These are phyloP conservation scores for Magnaporthiopsis rhizophila DNA, from an alignment of 2,329 filamentous ascomycete species.

Conservation along the genomic window DNA sequence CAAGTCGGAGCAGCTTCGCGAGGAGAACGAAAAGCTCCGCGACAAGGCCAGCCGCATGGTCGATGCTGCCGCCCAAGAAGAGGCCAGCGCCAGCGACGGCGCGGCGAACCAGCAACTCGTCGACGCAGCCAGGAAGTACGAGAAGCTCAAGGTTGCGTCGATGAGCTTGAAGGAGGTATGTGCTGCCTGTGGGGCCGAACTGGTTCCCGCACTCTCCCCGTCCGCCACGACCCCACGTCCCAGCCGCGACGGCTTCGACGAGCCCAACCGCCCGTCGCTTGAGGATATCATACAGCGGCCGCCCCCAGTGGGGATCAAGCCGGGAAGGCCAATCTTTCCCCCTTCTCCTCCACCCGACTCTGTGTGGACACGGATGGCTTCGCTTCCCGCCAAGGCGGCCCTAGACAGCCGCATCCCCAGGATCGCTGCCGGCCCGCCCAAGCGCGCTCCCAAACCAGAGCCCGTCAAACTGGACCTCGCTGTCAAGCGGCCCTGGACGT, in stretches of 20 bases:
- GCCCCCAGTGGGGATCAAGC: neutral
- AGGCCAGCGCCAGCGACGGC: conserved; percentile 22
- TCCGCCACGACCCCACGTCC: neutral
- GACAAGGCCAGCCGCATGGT: conserved; percentile 30
- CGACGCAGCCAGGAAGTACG: conserved; percentile 39
- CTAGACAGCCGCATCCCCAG: no score
- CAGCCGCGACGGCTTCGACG: neutral
- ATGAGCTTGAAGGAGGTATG: conserved; percentile 49
- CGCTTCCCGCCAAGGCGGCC: neutral
- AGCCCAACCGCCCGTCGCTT: neutral
- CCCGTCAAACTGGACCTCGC: neutral
- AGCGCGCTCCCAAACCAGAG: neutral
- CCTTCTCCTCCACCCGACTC: no score
- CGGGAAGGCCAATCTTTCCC: neutral
- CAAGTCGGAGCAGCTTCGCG: conserved; percentile 36
- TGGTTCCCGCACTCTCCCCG: no score
- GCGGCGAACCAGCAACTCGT: conserved; percentile 28
- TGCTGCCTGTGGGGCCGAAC: neutral
- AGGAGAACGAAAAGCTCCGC: conserved; percentile 39
- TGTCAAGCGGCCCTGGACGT: neutral
- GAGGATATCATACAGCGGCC: no score
- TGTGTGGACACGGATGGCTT: neutral
- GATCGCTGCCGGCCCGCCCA: neutral
- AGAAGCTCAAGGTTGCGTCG: conserved; percentile 47
- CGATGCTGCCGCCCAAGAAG: conserved; percentile 24